Conservation (phyloP, 805 yeast genomes). For the Candida saitoana region DNA sequence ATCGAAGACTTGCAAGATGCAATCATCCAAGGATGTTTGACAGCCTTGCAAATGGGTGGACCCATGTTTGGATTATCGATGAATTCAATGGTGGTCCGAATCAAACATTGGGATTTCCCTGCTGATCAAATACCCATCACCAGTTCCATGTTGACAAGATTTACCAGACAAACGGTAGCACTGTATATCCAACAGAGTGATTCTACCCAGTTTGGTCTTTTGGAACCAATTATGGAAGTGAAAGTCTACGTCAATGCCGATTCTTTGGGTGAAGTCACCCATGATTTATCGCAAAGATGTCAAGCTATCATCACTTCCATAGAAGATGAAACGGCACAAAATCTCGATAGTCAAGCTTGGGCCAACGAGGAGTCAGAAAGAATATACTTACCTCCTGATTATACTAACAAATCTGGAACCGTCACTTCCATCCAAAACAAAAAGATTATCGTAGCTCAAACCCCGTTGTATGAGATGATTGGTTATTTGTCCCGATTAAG, state of each 20-base stretch:
- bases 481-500: conserved; percentile 78
- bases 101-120: conserved; percentile 53
- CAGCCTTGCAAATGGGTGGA: conserved; percentile 68
- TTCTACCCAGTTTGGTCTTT: conserved; percentile 41
- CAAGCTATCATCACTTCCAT: conserved; percentile 70
- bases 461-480: conserved; percentile 85
- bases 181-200: conserved; percentile 20
- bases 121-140: conserved; percentile 40
- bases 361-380: conserved; percentile 54
- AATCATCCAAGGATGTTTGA: conserved; percentile 53
- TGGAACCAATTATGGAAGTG: conserved; percentile 88
- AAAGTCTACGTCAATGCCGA: conserved; percentile 62
- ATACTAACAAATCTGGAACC: conserved; percentile 43
- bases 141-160: conserved; percentile 39
- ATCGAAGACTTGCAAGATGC: conserved; percentile 51
- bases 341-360: conserved; percentile 38
- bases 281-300: conserved; percentile 76
- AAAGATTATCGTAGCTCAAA: conserved; percentile 68
- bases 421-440: conserved; percentile 28
- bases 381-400: conserved; percentile 73
- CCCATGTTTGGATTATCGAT: conserved; percentile 52
- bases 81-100: conserved; percentile 55
- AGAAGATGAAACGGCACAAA: conserved; percentile 53
- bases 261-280: conserved; percentile 77
- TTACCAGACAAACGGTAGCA: conserved; percentile 36